phyloP scores from a whole-genome alignment of 495 filamentous ascomycete species.

The Daldinia decipiens region DNA sequence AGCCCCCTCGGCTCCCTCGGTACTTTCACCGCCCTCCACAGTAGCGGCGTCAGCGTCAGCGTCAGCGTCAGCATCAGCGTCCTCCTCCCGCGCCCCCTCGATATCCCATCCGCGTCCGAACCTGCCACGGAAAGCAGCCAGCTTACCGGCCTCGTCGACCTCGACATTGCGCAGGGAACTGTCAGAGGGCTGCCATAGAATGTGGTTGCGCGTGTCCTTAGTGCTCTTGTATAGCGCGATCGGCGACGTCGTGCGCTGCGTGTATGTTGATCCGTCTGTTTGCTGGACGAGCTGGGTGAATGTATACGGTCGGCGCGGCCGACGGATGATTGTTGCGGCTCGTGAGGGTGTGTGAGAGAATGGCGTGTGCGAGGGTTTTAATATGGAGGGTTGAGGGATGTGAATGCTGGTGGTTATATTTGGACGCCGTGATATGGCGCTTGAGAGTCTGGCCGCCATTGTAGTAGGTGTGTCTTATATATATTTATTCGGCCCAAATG shows the following conservation, averaged over 20 bases:
- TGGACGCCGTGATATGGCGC: slow-evolving; percentile 45
- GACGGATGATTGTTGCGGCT: slow-evolving; percentile 88
- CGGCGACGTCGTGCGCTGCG: slow-evolving; percentile 88
- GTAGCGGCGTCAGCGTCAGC: slow-evolving; percentile 12
- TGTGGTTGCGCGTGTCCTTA: slow-evolving; percentile 88
- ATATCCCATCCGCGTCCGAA: slow-evolving; percentile 89
- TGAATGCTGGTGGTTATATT: slow-evolving; percentile 32
- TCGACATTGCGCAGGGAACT: slow-evolving; percentile 85
- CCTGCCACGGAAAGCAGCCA: slow-evolving; percentile 82
- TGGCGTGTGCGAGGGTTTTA: slow-evolving; percentile 49
- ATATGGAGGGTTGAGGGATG: slow-evolving; percentile 39
- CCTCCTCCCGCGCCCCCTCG: slow-evolving; percentile 51
- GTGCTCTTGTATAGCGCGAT: slow-evolving; percentile 75
- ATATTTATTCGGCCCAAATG: neutral
- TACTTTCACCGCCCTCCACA: neutral
- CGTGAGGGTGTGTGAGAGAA: slow-evolving; percentile 60
- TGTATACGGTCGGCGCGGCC: slow-evolving; percentile 89
- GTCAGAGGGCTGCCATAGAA: slow-evolving; percentile 87
- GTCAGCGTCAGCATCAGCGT: slow-evolving; percentile 21
- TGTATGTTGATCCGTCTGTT: slow-evolving; percentile 89
- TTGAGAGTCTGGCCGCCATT: slow-evolving; percentile 46
- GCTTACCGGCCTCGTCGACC: slow-evolving; percentile 91
- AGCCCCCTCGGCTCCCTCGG: neutral
- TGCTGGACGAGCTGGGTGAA: slow-evolving; percentile 97
- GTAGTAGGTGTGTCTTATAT: slow-evolving; percentile 1